Conservation (phyloP, 257 asterid species). For the Solanum ahanhuiri region DNA sequence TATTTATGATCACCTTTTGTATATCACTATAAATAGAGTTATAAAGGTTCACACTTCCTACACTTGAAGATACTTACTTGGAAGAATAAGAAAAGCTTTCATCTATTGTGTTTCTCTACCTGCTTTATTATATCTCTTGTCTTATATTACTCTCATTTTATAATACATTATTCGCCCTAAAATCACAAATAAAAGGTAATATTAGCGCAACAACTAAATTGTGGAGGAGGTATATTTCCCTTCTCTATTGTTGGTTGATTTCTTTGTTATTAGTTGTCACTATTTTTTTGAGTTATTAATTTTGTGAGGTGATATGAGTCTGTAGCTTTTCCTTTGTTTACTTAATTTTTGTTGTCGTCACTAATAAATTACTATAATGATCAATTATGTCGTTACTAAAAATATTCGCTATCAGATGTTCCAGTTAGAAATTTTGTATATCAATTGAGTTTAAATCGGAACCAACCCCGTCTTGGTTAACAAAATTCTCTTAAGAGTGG, state of each 20-base stretch:
- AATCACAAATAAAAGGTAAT: background rate
- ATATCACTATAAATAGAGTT: background rate
- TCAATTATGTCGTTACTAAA: no score
- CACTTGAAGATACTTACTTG: background rate
- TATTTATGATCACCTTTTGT: background rate
- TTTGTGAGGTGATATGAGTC: no score
- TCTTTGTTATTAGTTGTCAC: background rate
- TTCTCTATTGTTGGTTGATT: background rate
- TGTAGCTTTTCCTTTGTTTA: no score
- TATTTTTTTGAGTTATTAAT: no score
- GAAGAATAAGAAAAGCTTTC: background rate
- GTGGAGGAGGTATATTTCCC: background rate
- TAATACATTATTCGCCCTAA: no score
- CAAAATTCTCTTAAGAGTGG: no score
- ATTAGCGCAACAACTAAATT: background rate
- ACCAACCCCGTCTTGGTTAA: no score
- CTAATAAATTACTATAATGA: no score
- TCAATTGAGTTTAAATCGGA: no score
- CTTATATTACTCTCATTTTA: background rate
- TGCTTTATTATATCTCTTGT: background rate
- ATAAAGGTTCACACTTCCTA: background rate
- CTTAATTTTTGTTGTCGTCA: no score
- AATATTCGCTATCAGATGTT: no score
- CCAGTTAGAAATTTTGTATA: no score
- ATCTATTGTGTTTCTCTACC: background rate